phyloP scores from a whole-genome alignment of 768 basidiomycete genomes.

The Psilocybe cyanescens region DNA sequence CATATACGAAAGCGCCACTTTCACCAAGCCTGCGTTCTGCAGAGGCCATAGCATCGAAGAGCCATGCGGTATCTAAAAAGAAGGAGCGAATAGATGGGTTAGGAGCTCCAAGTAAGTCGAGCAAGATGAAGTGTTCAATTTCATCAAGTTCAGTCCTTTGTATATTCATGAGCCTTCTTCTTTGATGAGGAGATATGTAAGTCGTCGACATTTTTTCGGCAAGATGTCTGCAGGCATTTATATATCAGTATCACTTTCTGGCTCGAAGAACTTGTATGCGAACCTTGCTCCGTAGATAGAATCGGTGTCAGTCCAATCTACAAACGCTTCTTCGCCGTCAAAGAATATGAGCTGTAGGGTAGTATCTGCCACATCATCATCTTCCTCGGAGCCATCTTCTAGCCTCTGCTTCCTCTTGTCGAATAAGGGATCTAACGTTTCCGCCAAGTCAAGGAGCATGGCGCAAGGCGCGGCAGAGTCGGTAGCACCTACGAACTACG shows the following conservation, averaged over 20 bases:
- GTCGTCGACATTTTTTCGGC: constrained; percentile 82
- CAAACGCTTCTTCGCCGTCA: constrained; percentile 97
- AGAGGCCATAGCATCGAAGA: constrained; percentile 77
- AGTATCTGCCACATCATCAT: constrained; percentile 81
- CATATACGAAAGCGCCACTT: constrained; percentile 61
- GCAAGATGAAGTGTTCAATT: constrained; percentile 90
- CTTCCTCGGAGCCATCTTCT: constrained; percentile 59
- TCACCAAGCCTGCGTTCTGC: constrained; percentile 75
- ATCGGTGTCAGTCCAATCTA: constrained; percentile 85
- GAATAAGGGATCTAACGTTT: constrained; percentile 76
- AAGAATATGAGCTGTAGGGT: constrained; percentile 95
- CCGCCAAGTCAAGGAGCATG: constrained; percentile 91
- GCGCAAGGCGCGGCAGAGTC: constrained; percentile 97
- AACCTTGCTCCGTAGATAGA: constrained; percentile 96
- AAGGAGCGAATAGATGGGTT: constrained; percentile 80
- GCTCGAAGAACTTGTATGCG: neutral
- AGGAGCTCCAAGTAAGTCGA: constrained; percentile 88
- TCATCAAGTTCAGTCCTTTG: constrained; percentile 68
- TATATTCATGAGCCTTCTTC: constrained; percentile 59
- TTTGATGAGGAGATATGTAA: constrained; percentile 60
- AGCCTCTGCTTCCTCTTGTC: constrained; percentile 59
- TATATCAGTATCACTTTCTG: neutral
- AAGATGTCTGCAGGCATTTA: constrained; percentile 65
- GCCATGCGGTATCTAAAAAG: constrained; percentile 89
- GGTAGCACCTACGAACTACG: constrained; percentile 94